Conservation (phyloP, 208 protist species). For the Acanthamoeba rhysodes region DNA sequence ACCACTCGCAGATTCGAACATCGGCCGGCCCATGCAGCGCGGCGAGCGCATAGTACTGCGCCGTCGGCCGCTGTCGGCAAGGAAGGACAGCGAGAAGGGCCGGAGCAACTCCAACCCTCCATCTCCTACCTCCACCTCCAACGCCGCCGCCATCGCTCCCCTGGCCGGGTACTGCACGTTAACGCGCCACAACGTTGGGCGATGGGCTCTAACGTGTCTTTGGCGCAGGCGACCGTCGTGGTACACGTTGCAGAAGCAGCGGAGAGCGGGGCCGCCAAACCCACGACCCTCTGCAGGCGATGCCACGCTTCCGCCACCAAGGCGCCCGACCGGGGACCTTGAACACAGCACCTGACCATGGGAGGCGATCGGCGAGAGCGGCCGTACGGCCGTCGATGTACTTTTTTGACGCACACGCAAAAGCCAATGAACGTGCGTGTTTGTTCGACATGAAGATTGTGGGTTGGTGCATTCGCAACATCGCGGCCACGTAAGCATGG, state of each 20-base stretch:
- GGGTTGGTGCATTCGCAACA: too few relatives aligned
- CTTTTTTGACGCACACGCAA: too few relatives aligned
- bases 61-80: not conserved
- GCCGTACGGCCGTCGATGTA: too few relatives aligned
- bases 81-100: not conserved
- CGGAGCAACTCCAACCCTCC: not conserved
- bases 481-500: too few relatives aligned
- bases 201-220: not conserved
- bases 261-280: not conserved
- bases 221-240: not conserved
- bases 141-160: not conserved
- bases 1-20: not conserved
- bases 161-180: not conserved
- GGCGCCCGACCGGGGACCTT: too few relatives aligned
- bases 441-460: too few relatives aligned
- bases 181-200: too few relatives aligned
- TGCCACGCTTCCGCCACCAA: too few relatives aligned
- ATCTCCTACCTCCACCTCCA: not conserved
- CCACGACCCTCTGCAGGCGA: too few relatives aligned
- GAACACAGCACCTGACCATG: too few relatives aligned
- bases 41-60: constrained; percentile 15
- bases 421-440: too few relatives aligned
- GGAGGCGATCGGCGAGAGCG: too few relatives aligned
- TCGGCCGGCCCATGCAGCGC: not conserved
- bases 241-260: constrained; percentile 7